Percentiles rank a stretch among this genome's conserved stretches.
These are phyloP conservation scores for Neurospora sp. DNA, from an alignment of 495 filamentous ascomycete species.

Conservation along the genomic window DNA sequence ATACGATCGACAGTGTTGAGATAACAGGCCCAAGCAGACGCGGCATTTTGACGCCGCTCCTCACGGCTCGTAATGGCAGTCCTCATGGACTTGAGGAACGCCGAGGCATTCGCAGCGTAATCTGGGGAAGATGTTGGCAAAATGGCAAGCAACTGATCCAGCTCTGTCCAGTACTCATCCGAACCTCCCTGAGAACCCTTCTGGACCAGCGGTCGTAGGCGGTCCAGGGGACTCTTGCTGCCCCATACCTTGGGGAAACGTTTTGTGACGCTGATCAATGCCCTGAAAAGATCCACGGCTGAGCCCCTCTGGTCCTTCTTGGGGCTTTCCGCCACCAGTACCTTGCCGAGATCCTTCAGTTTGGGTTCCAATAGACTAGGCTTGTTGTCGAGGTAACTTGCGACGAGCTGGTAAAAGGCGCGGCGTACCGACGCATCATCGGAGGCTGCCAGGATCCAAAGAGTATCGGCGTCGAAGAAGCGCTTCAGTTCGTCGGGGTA, in stretches of 20 bases:
- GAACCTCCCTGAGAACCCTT: conserved; percentile 70
- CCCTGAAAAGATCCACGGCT: conserved; percentile 54
- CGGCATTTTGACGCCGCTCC: conserved; percentile 57
- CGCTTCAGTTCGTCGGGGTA: conserved; percentile 36
- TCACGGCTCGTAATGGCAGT: conserved; percentile 61
- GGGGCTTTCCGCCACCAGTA: conserved; percentile 59
- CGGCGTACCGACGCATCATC: conserved; percentile 64
- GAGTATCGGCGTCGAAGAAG: conserved; percentile 49
- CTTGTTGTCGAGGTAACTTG: conserved; percentile 46
- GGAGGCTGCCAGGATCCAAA: conserved; percentile 67
- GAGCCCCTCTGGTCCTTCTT: conserved; percentile 62
- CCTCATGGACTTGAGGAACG: conserved; percentile 54
- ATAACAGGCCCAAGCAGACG: conserved; percentile 65
- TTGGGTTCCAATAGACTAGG: conserved; percentile 38
- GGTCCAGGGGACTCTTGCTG: conserved; percentile 52
- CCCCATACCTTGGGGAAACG: conserved; percentile 58
- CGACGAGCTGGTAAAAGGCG: conserved; percentile 57
- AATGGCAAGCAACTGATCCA: conserved; percentile 47
- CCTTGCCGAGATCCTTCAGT: conserved; percentile 52
- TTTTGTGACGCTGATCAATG: conserved; percentile 51
- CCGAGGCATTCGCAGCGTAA: conserved; percentile 36
- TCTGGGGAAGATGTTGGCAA: conserved; percentile 46
- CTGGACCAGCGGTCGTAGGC: conserved; percentile 63
- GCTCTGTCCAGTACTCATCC: conserved; percentile 58
- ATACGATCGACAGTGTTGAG: conserved; percentile 46